Evolutionary conservation across 768 basidiomycete genomes (phyloP).

Genomic region (Auriscalpium vulgare): DNA sequence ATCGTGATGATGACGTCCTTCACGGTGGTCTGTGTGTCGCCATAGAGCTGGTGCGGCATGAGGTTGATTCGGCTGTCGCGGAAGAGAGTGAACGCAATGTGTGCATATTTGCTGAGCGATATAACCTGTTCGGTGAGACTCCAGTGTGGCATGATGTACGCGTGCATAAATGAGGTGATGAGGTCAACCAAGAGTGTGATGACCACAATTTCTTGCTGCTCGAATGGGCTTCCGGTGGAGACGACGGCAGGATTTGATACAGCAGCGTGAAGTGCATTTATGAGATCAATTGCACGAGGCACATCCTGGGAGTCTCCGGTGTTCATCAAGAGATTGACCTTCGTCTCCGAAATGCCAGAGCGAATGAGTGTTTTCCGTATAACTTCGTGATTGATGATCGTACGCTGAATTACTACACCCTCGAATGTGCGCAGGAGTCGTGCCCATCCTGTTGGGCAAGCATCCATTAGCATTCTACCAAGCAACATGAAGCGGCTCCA

Average conservation of each 20-base stretch:
- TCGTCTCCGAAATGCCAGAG: background rate
- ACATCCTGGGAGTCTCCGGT: background rate
- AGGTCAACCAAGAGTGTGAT: background rate
- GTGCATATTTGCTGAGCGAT: constrained; percentile 11
- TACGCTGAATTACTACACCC: background rate
- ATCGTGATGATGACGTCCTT: constrained; percentile 18
- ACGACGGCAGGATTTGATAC: background rate
- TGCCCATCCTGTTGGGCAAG: background rate
- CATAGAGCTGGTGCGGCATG: constrained; percentile 13
- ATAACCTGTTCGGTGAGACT: constrained; percentile 7
- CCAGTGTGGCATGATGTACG: background rate
- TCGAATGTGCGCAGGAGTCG: background rate
- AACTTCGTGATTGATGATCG: background rate
- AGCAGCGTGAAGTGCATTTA: background rate
- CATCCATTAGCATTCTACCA: background rate
- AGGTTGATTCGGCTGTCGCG: background rate
- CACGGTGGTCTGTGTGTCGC: constrained; percentile 9
- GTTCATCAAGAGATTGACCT: background rate
- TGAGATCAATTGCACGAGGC: background rate
- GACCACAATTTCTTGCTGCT: background rate
- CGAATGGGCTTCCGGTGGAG: background rate
- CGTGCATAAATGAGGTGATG: background rate
- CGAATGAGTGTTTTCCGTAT: background rate
- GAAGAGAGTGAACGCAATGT: constrained; percentile 9
- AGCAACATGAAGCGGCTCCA: background rate